Conservation (phyloP, 257 asterid species). For the Solanum gandarillasii region DNA sequence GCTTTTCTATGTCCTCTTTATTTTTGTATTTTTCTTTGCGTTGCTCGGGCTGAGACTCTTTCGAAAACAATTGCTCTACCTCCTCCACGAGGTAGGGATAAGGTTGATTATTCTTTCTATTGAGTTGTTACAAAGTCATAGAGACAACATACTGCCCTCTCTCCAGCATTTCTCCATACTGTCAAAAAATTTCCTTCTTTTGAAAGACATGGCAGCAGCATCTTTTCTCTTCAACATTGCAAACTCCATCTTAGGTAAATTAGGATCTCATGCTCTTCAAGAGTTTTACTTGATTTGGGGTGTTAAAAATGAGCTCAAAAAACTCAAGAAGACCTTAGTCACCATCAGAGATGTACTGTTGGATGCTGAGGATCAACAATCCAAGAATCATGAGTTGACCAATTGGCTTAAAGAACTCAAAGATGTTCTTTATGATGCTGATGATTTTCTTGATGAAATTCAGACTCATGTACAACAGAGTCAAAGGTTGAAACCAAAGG, state of each 20-base stretch:
- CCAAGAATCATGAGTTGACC: neutral
- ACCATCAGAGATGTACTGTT: neutral
- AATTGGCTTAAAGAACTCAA: slow-evolving; percentile 9
- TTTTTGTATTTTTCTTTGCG: no score
- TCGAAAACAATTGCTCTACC: no score
- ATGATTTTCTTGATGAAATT: slow-evolving; percentile 8
- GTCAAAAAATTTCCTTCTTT: neutral
- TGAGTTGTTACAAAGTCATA: neutral
- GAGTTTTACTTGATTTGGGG: neutral
- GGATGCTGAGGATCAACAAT: neutral
- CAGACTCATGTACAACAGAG: neutral
- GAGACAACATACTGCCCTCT: neutral
- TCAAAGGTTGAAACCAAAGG: neutral
- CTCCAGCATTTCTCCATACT: neutral
- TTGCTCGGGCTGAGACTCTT: no score
- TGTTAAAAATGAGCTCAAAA: neutral
- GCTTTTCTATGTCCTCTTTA: neutral
- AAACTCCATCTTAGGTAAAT: neutral
- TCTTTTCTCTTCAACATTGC: neutral
- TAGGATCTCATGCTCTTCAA: neutral
- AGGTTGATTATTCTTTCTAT: neutral
- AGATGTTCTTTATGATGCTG: slow-evolving; percentile 8
- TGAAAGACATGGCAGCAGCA: neutral
- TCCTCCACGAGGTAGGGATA: neutral
- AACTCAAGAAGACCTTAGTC: neutral